A percentile compares a stretch with the other conserved stretches of the same genome.
Conservation (phyloP, 208 protist genomes). For the Leptomonas pyrrhocoris region DNA sequence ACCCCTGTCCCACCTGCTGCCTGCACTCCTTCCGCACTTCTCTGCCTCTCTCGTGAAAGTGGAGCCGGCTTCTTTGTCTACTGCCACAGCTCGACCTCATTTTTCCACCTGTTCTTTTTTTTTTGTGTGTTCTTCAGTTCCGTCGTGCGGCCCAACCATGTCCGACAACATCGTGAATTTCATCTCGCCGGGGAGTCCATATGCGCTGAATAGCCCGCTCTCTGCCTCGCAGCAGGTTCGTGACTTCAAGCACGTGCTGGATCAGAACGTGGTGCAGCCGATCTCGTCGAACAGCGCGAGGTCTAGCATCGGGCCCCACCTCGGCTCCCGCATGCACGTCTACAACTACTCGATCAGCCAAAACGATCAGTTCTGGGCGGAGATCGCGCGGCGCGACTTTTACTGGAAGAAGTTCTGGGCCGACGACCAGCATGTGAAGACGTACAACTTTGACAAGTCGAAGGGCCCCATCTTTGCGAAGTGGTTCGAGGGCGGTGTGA, state of each 20-base stretch:
- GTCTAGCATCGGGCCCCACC: slow-evolving; percentile 46
- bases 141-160: background rate
- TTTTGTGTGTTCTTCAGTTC: slow-evolving; percentile 9
- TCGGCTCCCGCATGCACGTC: slow-evolving; percentile 57
- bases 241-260: slow-evolving; percentile 16
- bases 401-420: slow-evolving; percentile 72
- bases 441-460: slow-evolving; percentile 81
- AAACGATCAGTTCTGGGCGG: slow-evolving; percentile 69
- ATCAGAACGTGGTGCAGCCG: background rate
- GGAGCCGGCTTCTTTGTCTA: too few relatives aligned
- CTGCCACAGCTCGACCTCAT: too few relatives aligned
- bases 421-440: slow-evolving; percentile 53
- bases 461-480: slow-evolving; percentile 66
- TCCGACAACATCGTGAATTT: background rate
- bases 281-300: slow-evolving; percentile 18
- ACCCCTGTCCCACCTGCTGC: too few relatives aligned
- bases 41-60: too few relatives aligned
- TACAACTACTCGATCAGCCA: slow-evolving; percentile 72
- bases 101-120: slow-evolving; percentile 7
- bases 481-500: slow-evolving; percentile 85
- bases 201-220: slow-evolving; percentile 10
- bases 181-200: slow-evolving; percentile 1
- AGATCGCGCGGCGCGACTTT: slow-evolving; percentile 65
- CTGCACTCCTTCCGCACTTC: too few relatives aligned
- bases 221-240: slow-evolving; percentile 17